Base-by-base conservation (phyloP, 768 basidiomycete genomes). In the Boletus subcaerulescens region DNA sequence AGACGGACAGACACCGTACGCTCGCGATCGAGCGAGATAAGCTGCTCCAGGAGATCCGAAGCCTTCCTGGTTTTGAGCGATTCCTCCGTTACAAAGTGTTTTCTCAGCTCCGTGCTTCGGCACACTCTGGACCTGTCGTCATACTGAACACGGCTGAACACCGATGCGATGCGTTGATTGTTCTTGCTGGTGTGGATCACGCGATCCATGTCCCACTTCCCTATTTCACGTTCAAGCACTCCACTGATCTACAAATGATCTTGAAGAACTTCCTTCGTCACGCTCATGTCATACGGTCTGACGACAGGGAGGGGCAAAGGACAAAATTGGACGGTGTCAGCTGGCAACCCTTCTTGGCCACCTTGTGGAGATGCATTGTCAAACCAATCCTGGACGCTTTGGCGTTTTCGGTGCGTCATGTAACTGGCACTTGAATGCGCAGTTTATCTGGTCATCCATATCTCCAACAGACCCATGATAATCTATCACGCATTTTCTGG, bases 11-110 rank as follows among this genome's bases (percentile, higher is more conserved):
- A 38, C 49, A 56, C 35, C 50, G 50, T 22, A 14, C 15, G 5
- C 46, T 52, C 14, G 55, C 55, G 26, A 48, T 40, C 47, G 7
- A 36, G 18, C 39, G 50, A n/a, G 49, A 56, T 10, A 18, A 41
- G 14, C 14, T 51, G 7, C 8, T 56, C 12, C 39, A 38, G 2
- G 45, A 40, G 15, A 43, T 50, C 31, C 49, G 55, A 20, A 4
- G 20, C 3, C 24, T 53, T 5, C 55, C 50, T 3, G 39, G 55
- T 12, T 56, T 56, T 14, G 46, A 53, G 15, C 45, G n/a, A n/a
- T 56, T 53, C 22, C 51, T 53, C n/a, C 35, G 52, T 1, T 45
- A 47, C 10, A 52, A 32, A 22, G 14, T 38, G 4, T 52, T 56
- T 24, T 32, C 45, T 14, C 35, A 14, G 12, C 35, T 35, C 35